Evolutionary conservation across 352 stramenopile genomes (phyloP).

Genomic region (Phytophthora megakarya): DNA sequence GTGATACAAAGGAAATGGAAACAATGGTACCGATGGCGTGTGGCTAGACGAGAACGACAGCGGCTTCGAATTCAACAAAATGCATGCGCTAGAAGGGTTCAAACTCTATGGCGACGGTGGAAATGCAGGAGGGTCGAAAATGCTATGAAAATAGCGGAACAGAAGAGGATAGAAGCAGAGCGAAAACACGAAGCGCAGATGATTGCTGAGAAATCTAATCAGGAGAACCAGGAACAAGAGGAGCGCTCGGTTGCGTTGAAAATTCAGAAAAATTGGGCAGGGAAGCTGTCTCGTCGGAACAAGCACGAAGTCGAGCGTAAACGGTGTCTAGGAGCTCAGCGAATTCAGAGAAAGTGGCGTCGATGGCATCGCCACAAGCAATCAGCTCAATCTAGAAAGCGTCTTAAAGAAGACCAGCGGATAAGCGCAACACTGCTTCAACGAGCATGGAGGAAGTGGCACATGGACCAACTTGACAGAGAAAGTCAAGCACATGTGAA

Average conservation of each 20-base stretch:
- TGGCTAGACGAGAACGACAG: conserved; percentile 5
- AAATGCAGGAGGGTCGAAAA: conserved; percentile 7
- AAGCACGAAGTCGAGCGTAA: conserved; percentile 14
- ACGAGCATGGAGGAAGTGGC: conserved; percentile 10
- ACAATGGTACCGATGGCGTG: conserved; percentile 16
- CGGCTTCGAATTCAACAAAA: conserved; percentile 14
- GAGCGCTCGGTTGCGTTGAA: conserved; percentile 8
- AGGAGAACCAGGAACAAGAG: conserved; percentile 2
- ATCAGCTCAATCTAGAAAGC: background rate
- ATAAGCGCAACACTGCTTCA: conserved; percentile 9
- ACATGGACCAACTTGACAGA: background rate
- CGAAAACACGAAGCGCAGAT: conserved; percentile 2
- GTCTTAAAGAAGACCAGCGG: background rate
- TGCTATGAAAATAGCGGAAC: conserved; percentile 20
- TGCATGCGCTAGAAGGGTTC: conserved; percentile 17
- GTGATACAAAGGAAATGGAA: conserved; percentile 24
- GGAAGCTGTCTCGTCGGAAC: conserved; percentile 1
- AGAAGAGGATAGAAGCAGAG: conserved; percentile 11
- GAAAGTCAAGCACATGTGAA: background rate
- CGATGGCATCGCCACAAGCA: background rate
- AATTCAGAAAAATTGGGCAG: conserved; percentile 24
- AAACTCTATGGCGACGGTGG: conserved; percentile 21
- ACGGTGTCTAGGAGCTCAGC: conserved; percentile 4
- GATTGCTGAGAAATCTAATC: conserved; percentile 7
- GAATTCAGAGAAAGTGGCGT: conserved; percentile 5